Base-by-base conservation (phyloP, 768 basidiomycete genomes). In the Termitomyces sp. region DNA sequence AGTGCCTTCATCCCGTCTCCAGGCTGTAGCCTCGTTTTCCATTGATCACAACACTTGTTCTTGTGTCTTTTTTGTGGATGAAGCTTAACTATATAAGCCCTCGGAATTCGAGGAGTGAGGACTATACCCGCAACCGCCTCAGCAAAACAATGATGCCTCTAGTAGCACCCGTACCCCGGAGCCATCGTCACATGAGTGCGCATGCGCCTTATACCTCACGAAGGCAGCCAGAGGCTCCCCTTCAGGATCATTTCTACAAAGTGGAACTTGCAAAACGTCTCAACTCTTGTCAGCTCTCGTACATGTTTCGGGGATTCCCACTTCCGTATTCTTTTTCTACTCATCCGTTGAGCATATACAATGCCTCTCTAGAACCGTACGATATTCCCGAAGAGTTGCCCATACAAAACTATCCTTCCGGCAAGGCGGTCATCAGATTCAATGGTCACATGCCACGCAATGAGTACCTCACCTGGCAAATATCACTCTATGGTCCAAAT, bases 231-330 rank as follows among this genome's bases (percentile, higher is more conserved):
- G 56, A 59, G 52, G 34, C 36, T n/a, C 46, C 50, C 42, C 42
- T 31, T 53, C 56, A 65, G 32, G 69, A 70, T 40, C 61, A 65
- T 36, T 49, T 63, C 5, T 47, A 34, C 43, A 76, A 71, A 67
- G 64, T 68, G 47, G 69, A 71, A 51, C 66, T 78, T 31, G 69
- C 69, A n/a, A 65, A 66, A 43, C 67, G 72, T 32, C 70, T 80
- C 14, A 72, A 71, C 47, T 65, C 66, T 31, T 70, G 69, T 43
- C 67, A 63, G 57, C 63, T 79, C 17, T 53, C 71, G 34, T 69
- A 71, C 57, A 69, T 75, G 65, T 74, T 72, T 29, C 62, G 56
- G 14, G 76, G 76, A 2, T 81, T 79, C 60, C 77, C 79, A 1
- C 76, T 79, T 60, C 73, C 43, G 12, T n/a, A 25, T 37, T 45